Evolutionary conservation across 1,284 basidiomycete species (phyloP), one percentile per base, ranked within the genome.

Genomic region (Boletus semigastroideus): DNA sequence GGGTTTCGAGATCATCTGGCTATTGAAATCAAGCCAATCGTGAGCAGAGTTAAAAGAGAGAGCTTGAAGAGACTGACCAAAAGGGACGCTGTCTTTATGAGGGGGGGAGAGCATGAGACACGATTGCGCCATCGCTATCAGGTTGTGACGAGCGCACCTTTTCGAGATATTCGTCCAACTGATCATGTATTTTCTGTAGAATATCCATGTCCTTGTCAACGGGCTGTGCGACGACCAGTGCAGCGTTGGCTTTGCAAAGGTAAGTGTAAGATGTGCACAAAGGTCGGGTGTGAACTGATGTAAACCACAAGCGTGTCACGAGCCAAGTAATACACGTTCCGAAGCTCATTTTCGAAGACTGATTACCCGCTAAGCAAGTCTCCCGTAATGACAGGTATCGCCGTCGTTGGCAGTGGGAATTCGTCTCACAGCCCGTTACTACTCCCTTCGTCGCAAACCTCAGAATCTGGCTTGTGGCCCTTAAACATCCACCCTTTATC

Each of bases 121-220:
- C 42, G 60, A 65, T 69, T 66, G 66, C 64, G 68, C 66, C 53
- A 70, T 65, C 57, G 50, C 12, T 10, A 25, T 34, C 42, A 39
- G 37, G 31, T 64, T 49, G 46, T 30, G 45, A 49, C 41, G 1
- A 40, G 25, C 59, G 42, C 43, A 69, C 63, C 63, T 68, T 51
- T 39, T 36, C 31, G 41, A 62, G 48, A 52, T 31, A 52, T 2
- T 52, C 50, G 16, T 63, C 63, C 31, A 65, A 37, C 1, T 53
- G 63, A 36, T 22, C 31, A 5, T 61, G 46, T 45, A 63, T 49
- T 10, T 12, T n/a, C 1, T 56, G 55, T 25, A 63, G 38, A 22
- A 42, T 43, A 9, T 65, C 48, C 61, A 63, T 67, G 19, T 9
- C 34, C 27, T 51, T 25, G 48, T 46, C 39, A 28, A 40, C 37